These are phyloP conservation scores for Dioszegia aurantiaca DNA, from an alignment of 768 basidiomycete species.

Conservation along the genomic window DNA sequence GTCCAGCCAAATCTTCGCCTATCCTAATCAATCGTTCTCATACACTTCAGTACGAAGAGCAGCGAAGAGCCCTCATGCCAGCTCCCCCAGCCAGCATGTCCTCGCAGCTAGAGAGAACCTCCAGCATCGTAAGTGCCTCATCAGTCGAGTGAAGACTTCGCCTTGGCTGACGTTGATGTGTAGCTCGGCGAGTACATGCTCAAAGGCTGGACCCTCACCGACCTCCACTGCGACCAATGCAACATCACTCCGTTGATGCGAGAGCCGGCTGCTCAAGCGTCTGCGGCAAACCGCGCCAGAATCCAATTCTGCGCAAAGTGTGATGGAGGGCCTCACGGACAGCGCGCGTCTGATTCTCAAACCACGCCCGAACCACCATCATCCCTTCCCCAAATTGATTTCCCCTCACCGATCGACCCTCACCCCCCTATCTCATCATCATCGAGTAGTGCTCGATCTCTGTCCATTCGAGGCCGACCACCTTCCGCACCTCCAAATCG, in stretches of 20 bases:
- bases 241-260: conserved; percentile 48
- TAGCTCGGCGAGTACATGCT: conserved; percentile 53
- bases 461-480: neutral
- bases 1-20: too few species aligned
- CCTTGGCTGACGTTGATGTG: too few species aligned
- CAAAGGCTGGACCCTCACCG: conserved; percentile 52
- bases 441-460: conserved; percentile 6
- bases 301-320: conserved; percentile 51
- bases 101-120: conserved; percentile 40
- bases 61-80: conserved; percentile 9
- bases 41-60: neutral
- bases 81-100: conserved; percentile 16
- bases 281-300: conserved; percentile 3
- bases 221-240: conserved; percentile 44
- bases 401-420: conserved; percentile 3
- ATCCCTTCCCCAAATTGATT: neutral
- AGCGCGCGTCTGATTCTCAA: neutral
- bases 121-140: conserved; percentile 41
- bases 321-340: conserved; percentile 40
- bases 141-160: too few species aligned
- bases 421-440: conserved; percentile 10
- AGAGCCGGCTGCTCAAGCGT: conserved; percentile 36
- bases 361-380: conserved; percentile 2
- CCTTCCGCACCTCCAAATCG: neutral
- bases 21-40: neutral